These are phyloP conservation scores for Citropsis articulata DNA, from an alignment of 345 rosid genomes.

Conservation along the genomic window DNA sequence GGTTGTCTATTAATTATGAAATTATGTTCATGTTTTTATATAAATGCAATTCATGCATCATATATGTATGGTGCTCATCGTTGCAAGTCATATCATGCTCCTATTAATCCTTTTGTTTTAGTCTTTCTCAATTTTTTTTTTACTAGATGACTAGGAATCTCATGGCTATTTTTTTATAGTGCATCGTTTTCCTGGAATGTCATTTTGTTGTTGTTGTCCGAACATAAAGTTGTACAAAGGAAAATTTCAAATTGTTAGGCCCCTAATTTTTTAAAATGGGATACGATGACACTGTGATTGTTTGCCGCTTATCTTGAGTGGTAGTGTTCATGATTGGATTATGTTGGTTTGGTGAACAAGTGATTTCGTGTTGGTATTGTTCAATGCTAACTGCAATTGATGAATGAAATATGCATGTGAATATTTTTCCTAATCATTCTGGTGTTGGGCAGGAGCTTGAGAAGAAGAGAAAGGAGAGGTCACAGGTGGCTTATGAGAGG, in stretches of 20 bases:
- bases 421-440: background rate
- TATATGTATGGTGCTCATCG: no score
- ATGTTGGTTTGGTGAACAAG: no score
- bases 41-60: no score
- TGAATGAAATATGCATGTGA: background rate
- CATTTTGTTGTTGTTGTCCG: background rate
- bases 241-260: background rate
- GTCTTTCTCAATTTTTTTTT: background rate
- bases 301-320: background rate
- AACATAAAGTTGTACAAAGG: background rate
- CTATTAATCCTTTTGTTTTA: background rate
- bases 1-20: no score
- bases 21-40: no score
- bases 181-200: background rate
- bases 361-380: background rate
- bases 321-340: background rate
- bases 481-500: slow-evolving; percentile 61
- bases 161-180: background rate
- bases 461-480: slow-evolving; percentile 77
- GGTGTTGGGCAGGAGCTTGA: slow-evolving; percentile 54
- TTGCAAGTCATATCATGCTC: background rate
- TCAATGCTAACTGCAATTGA: background rate
- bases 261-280: background rate
- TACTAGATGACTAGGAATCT: background rate
- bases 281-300: background rate